These are phyloP conservation scores for Phytophthora colocasiae DNA, from an alignment of 352 stramenopile genomes.

Conservation along the genomic window DNA sequence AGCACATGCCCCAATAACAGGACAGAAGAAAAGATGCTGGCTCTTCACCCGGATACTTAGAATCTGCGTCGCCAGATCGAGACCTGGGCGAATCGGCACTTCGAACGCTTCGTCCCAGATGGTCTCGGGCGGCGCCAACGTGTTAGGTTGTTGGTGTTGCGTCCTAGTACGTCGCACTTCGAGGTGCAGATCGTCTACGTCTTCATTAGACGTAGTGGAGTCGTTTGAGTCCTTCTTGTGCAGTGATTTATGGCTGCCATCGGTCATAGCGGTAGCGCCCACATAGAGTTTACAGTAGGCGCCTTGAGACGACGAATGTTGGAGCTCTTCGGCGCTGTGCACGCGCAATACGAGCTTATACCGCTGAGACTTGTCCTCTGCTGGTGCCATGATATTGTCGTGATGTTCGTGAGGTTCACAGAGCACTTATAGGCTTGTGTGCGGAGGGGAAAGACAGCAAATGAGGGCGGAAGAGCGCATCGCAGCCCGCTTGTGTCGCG, in stretches of 20 bases:
- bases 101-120: conserved; percentile 73
- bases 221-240: conserved; percentile 44
- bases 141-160: conserved; percentile 42
- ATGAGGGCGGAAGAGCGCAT: conserved; percentile 36
- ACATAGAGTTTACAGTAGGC: conserved; percentile 79
- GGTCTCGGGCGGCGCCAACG: conserved; percentile 40
- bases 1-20: conserved; percentile 56
- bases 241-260: conserved; percentile 52
- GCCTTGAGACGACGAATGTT: conserved; percentile 58
- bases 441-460: conserved; percentile 21
- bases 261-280: conserved; percentile 50
- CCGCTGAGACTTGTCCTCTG: conserved; percentile 13
- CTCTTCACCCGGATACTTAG: conserved; percentile 73
- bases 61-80: conserved; percentile 48
- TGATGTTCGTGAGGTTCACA: not conserved
- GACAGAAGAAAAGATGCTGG: conserved; percentile 67
- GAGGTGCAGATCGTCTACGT: conserved; percentile 36
- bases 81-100: conserved; percentile 35
- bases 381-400: conserved; percentile 11
- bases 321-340: conserved; percentile 57
- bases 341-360: conserved; percentile 65
- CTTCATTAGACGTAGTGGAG: conserved; percentile 22
- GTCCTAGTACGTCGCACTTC: conserved; percentile 62
- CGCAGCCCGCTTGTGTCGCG: not conserved
- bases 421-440: not conserved